Percentiles rank a stretch among this genome's conserved stretches.
Conservation (phyloP, 148 eudicot species). For the Vaccinium macrocarpon region DNA sequence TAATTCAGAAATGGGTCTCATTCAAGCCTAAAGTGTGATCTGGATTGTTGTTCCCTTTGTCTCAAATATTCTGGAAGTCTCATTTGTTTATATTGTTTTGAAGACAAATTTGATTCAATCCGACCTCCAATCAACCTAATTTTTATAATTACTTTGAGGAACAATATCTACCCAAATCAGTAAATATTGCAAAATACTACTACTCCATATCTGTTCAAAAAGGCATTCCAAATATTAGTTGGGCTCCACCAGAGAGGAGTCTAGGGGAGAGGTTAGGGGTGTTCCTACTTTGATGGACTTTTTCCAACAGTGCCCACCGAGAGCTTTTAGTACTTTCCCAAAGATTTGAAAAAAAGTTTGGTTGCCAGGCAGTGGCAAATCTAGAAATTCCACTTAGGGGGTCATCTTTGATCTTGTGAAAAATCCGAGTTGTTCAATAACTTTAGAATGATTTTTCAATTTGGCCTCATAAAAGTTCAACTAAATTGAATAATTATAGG, state of each 20-base stretch:
- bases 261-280: background rate
- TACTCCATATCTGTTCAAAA: background rate
- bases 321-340: background rate
- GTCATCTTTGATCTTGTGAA: too few species aligned
- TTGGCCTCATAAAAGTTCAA: too few species aligned
- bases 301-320: background rate
- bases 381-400: too few species aligned
- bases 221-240: background rate
- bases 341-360: background rate
- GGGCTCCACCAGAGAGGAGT: background rate
- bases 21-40: background rate
- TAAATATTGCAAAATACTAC: background rate
- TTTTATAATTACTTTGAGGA: background rate
- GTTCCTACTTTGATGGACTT: background rate
- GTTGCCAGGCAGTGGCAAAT: too few species aligned
- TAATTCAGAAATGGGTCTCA: background rate
- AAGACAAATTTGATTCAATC: background rate
- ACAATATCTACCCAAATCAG: background rate
- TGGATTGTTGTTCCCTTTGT: background rate
- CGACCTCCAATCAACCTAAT: background rate
- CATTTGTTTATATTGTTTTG: background rate
- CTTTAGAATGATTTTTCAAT: too few species aligned
- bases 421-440: too few species aligned
- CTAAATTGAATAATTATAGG: too few species aligned
- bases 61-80: background rate